Base-by-base conservation (phyloP, 371 early-diverging fungal genomes). In the Mortierella sp. region DNA sequence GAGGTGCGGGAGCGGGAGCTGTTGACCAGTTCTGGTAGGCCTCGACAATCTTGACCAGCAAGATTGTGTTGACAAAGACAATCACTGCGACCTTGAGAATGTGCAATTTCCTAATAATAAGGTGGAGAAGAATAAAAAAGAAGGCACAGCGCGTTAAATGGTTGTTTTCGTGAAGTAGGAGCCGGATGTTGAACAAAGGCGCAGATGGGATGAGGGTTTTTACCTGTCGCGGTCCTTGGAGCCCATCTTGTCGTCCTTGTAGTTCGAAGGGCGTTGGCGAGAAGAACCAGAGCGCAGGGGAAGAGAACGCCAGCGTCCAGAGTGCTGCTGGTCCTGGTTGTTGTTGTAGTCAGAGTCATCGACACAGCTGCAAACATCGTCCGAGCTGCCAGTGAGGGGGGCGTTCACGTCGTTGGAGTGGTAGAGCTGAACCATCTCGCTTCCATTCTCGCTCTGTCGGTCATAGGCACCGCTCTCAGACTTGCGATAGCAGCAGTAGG, bases 31-130 rank as follows among this genome's bases (percentile, higher is more conserved):
- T 57, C 46, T 54, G 67, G 69, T 75, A 72, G 28, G 43, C 57
- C 53, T 80, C 77, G 0, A 77, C 78, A 37, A 73, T 53, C 64
- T 80, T 84, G 73, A 79, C 53, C n/a, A 84, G 51, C 71, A 84
- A 61, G 16, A 84, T 51, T 0, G 53, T 51, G 46, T 80, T 84
- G 44, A 84, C 75, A 13, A 84, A 26, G 14, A 84, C 69, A 55
- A 84, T 67, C n/a, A 75, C 31, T 4, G 72, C 57, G 14, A 82
- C 69, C 69, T 82, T 82, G 10, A 82, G 37, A 28, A 78, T 59
- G 26, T 70, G 73, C 31, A 74, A 43, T 73, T 82, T 82, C 21
- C 78, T 82, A 57, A 44, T 31, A 16, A 40, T 40, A 40, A 6
- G 28, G 10, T n/a, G 4, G 57, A 31, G 28, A 4, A 31, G 2